Base-by-base conservation (phyloP, 371 early-diverging fungal species). In the Sporodiniella umbellata region DNA sequence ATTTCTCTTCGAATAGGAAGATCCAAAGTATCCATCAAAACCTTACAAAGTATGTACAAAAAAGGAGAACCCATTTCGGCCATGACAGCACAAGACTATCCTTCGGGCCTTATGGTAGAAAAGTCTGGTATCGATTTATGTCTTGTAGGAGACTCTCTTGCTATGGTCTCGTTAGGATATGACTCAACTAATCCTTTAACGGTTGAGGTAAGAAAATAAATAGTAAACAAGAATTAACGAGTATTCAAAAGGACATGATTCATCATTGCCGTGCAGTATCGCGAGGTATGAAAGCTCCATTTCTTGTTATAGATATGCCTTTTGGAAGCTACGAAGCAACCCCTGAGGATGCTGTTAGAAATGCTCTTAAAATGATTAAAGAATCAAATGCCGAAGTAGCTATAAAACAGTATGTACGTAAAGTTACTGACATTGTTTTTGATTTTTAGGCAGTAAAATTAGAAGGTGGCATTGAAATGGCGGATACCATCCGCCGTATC, bases 81-180 rank as follows among this genome's bases (percentile, higher is more conserved):
- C 79, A 79, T 92, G 78, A 92, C 94, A 0, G 92, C 92, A 3
- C 80, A 86, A 66, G 92, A 96, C 66, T 98, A 94, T 54, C 94
- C 96, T 19, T 87, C 94, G 8, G 92, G 88, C 5, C 64, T 89
- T 14, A 81, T 92, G 21, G 86, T 82, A 40, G 95, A 96, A 49
- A 81, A 84, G 33, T 74, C 89, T 4, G 89, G 86, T 0, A 81
- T 92, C 51, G 99, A 98, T 60, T 75, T 90, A 60, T 79, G 82
- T 43, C 82, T 98, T 8, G 95, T 98, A 1, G 99, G 99, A 14
- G 99, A 96, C 68, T 93, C 93, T 1, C 68, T 96, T 47, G 97
- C 93, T 11, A 98, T 96, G 97, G 96, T 96, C 0, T 87, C 92
- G 0, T 71, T 98, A 33, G 97, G 97, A 5, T 86, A 89, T 64